Base-by-base conservation (phyloP, 306 rosid species). In the Cicer chorassanicum region DNA sequence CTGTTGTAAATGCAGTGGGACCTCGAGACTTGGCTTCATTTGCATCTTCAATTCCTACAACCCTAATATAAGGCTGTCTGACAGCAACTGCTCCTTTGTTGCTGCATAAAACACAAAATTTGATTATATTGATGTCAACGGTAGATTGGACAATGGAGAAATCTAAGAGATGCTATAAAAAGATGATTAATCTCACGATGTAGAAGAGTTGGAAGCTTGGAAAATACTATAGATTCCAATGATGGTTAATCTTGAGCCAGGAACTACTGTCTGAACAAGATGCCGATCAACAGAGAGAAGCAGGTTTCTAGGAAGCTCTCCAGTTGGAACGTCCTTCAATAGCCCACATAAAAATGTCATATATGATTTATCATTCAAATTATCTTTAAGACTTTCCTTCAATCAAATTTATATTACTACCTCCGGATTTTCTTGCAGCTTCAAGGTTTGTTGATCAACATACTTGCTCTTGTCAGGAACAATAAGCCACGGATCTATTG, bases 361-460 rank as follows among this genome's bases (percentile, higher is more conserved):
- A 83, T 38, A 55, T 50, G 21, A 69, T 68, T 68, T 14, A 63
- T 70, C 41, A 60, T 14, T 21, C 49, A 38, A 54, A 39, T 7
- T 36, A 16, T 65, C 56, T 13, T 54, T 12, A 4, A 69, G 68
- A 9, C 49, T 34, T 69, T 4, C 4, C 42, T 76, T n/a, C 50
- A 13, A 39, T 14, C 16, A 39, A 46, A 45, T 41, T 61, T 50
- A 51, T 60, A 72, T 67, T 36, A 62, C 54, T 62, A 94, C 99
- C 94, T 94, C 99, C 0, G 99, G 97, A 54, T 94, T 94, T 80
- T 94, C 99, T 83, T 94, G 99, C 85, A 94, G 60, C 82, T 94
- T 94, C 81, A 94, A 86, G 42, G 99, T 92, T 80, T 94, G 99
- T 75, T 92, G 97, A 84, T 94, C 99, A 65, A 94, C 97, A 62